Conservation (phyloP, 1,284 basidiomycete species). For the Cystobasidium sp. region DNA sequence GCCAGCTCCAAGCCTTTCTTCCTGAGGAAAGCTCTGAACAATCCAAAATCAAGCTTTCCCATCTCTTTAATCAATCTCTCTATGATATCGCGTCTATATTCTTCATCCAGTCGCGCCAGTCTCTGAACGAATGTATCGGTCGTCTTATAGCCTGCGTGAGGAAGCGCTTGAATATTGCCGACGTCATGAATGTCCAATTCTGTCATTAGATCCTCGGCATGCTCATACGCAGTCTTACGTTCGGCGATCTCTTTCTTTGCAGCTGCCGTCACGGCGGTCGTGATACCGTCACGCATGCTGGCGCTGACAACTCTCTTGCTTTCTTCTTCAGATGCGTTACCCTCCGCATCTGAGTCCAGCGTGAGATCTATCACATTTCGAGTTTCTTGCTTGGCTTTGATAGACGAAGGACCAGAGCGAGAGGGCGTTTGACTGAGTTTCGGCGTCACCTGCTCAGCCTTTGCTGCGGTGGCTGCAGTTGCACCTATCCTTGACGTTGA, state of each 20-base stretch:
- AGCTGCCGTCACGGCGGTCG: not conserved
- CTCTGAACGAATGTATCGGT: slow-evolving; percentile 5
- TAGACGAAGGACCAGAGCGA: not conserved
- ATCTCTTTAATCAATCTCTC: slow-evolving; percentile 20
- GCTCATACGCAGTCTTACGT: slow-evolving; percentile 12
- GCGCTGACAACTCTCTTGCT: not conserved
- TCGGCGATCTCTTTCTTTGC: slow-evolving; percentile 2
- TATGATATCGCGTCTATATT: slow-evolving; percentile 8
- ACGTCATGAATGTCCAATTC: slow-evolving; percentile 16
- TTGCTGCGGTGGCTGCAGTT: not conserved
- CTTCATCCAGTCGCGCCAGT: not conserved
- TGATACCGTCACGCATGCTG: not conserved
- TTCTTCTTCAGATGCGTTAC: not conserved
- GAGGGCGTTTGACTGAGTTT: not conserved
- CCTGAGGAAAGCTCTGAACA: slow-evolving; percentile 2
- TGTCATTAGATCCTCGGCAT: slow-evolving; percentile 16
- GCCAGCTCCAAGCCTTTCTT: slow-evolving; percentile 1
- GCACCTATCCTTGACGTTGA: not conserved
- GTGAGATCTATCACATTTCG: slow-evolving; percentile 25
- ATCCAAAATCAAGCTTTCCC: slow-evolving; percentile 31
- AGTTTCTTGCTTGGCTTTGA: slow-evolving; percentile 2
- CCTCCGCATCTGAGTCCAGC: slow-evolving; percentile 4
- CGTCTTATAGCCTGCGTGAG: slow-evolving; percentile 21
- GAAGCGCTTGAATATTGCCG: slow-evolving; percentile 17
- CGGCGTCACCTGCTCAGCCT: not conserved